Evolutionary conservation across 805 yeast species (phyloP).

Genomic region (Myxozyma kluyveri): DNA sequence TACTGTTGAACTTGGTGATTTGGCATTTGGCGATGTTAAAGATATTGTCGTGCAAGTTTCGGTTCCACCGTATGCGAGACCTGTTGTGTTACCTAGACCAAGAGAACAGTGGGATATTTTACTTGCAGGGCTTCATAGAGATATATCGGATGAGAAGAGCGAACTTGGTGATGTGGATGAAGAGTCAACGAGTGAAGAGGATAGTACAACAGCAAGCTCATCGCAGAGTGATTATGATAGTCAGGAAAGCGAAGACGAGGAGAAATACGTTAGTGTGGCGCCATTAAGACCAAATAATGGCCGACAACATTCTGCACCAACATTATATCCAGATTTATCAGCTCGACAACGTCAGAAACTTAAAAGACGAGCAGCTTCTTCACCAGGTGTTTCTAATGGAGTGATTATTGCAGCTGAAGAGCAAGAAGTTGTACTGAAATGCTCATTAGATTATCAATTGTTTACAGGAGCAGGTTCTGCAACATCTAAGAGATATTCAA

Average conservation of each 20-base stretch:
- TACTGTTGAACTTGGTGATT: conserved; percentile 16
- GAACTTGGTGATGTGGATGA: neutral
- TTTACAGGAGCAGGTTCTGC: neutral
- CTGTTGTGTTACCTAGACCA: neutral
- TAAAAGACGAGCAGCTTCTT: too few species aligned
- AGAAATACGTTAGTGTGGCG: conserved; percentile 1
- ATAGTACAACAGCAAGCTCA: neutral
- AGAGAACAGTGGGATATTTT: conserved; percentile 21
- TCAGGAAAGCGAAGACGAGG: conserved; percentile 2
- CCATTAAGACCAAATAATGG: conserved; percentile 3
- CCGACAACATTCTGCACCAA: conserved; percentile 1
- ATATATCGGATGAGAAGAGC: conserved; percentile 2
- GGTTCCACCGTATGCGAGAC: conserved; percentile 10
- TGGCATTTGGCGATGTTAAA: conserved; percentile 20
- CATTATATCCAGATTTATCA: too few species aligned
- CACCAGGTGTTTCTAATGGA: too few species aligned
- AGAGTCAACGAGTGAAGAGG: neutral
- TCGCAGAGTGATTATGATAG: neutral
- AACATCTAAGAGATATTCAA: neutral
- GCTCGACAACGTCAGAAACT: too few species aligned
- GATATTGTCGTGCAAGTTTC: conserved; percentile 19
- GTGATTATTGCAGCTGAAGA: neutral
- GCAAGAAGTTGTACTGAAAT: too few species aligned
- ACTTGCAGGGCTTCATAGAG: conserved; percentile 9
- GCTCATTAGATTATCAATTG: too few species aligned